These are phyloP conservation scores for Salisapilia sapeloensis DNA, from an alignment of 352 stramenopile species.

Conservation along the genomic window DNA sequence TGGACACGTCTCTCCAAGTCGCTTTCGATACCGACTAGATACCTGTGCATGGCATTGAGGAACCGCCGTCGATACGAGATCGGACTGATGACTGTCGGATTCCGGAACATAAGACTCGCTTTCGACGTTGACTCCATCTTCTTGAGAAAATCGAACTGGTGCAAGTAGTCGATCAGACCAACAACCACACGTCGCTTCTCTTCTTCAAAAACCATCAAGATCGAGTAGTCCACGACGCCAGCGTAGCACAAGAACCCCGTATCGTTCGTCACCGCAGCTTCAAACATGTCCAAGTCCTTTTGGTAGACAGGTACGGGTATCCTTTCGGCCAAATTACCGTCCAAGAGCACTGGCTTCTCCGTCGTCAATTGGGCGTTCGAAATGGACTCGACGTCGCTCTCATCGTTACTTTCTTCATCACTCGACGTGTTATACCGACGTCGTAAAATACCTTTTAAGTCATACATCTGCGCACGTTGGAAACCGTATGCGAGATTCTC, in stretches of 20 bases:
- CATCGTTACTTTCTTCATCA: slow-evolving; percentile 15
- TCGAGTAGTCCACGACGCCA: slow-evolving; percentile 75
- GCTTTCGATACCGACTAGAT: slow-evolving; percentile 65
- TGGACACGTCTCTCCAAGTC: slow-evolving; percentile 55
- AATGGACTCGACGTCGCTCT: slow-evolving; percentile 15
- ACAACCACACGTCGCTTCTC: slow-evolving; percentile 53
- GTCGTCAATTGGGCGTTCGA: slow-evolving; percentile 29
- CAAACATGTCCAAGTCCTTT: slow-evolving; percentile 35
- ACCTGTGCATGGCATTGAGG: slow-evolving; percentile 67
- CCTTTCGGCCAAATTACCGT: slow-evolving; percentile 65
- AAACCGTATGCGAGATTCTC: slow-evolving; percentile 77
- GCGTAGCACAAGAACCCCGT: slow-evolving; percentile 51
- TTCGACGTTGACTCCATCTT: slow-evolving; percentile 84
- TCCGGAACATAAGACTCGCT: slow-evolving; percentile 61
- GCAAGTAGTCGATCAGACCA: slow-evolving; percentile 73
- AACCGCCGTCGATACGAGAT: slow-evolving; percentile 65
- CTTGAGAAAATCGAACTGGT: slow-evolving; percentile 81
- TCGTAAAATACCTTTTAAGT: slow-evolving; percentile 72
- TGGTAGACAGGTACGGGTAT: slow-evolving; percentile 65
- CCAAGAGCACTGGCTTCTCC: slow-evolving; percentile 48
- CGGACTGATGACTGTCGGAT: slow-evolving; percentile 73
- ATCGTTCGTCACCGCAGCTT: slow-evolving; percentile 57
- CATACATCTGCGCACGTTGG: slow-evolving; percentile 62
- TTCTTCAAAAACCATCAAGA: slow-evolving; percentile 73
- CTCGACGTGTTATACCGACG: slow-evolving; percentile 38